Percentiles rank a stretch among this genome's conserved stretches.
These are phyloP conservation scores for Teratosphaeria gauchensis DNA, from an alignment of 2,329 filamentous ascomycete species.

Conservation along the genomic window DNA sequence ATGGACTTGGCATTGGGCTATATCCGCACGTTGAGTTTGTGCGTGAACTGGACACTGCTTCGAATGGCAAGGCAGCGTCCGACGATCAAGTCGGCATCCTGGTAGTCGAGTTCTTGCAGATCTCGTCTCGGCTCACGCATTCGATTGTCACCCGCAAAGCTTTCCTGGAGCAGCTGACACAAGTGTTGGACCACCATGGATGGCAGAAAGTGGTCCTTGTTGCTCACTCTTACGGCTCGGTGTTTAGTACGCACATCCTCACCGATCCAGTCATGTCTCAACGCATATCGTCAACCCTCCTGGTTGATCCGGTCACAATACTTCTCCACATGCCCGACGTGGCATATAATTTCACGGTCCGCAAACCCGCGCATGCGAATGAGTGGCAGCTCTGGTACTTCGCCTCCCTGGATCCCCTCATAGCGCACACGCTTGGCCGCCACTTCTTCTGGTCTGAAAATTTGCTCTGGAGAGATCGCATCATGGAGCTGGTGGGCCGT, in stretches of 20 bases:
- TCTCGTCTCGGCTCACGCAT: conserved; percentile 53
- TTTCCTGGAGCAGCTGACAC: conserved; percentile 47
- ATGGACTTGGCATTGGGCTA: conserved; percentile 61
- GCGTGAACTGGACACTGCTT: conserved; percentile 36
- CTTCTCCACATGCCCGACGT: conserved; percentile 60
- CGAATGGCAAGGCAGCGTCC: conserved; percentile 9
- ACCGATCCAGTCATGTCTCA: conserved; percentile 35
- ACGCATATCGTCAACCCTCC: conserved; percentile 41
- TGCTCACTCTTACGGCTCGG: conserved; percentile 54
- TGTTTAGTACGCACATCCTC: conserved; percentile 54
- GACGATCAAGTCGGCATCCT: conserved; percentile 51
- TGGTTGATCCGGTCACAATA: conserved; percentile 57
- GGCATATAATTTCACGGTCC: conserved; percentile 59
- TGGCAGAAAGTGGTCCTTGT: conserved; percentile 51
- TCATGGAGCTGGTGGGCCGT: conserved; percentile 31
- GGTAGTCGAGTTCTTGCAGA: conserved; percentile 55
- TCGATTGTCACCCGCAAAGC: conserved; percentile 43
- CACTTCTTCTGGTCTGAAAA: conserved; percentile 66
- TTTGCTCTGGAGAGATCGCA: conserved; percentile 59
- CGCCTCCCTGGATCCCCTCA: conserved; percentile 56
- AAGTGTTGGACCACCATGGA: conserved; percentile 48
- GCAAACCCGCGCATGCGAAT: conserved; percentile 43
- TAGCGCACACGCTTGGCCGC: conserved; percentile 50
- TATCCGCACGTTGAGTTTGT: conserved; percentile 53
- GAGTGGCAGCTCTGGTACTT: conserved; percentile 65